Evolutionary conservation across 768 basidiomycete genomes (phyloP), one percentile per base, ranked within the genome.

Genomic region (Suillus plorans): DNA sequence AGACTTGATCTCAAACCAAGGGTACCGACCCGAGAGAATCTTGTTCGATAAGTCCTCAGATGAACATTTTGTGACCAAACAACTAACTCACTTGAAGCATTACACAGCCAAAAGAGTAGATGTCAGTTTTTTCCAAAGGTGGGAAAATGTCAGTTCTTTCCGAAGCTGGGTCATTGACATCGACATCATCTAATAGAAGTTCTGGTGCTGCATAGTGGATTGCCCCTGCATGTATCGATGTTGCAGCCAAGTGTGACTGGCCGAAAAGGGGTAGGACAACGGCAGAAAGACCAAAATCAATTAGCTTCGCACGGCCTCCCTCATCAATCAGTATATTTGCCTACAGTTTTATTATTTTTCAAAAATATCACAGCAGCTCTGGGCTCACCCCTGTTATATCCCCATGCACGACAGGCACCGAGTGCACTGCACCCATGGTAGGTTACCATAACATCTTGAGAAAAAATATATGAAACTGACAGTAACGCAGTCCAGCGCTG

Each of bases 171-270:
- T 31, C 28, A 28, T n/a, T 2, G 10, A 20, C 13, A 13, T 45
- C 1, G 31, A 31, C 31, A 31, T 31, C 44, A 22, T n/a, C 12
- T 13, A 16, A 20, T 28, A 18, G 14, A 53, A 61, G 60, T 61
- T 61, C 60, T 61, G 60, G 60, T 45, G 60, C 60, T 42, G 60
- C 41, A 20, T 49, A 61, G 18, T 20, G 44, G 14, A 61, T 61
- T 20, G 45, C 60, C 14, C 60, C 60, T 14, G 60, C 9, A 22
- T 47, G 28, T 31, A 53, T 20, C 16, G 28, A 31, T 20, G 45
- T 47, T 5, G 10, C n/a, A 47, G 45, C 45, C n/a, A 47, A 22
- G n/a, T 47, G n/a, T 2, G 10, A 4, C 45, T 47, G 45, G 45
- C 45, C 45, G 10, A 47, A 2, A 47, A 47, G 45, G n/a, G 45